Conservation (phyloP, 768 basidiomycete species). For the Leccinum subgranulosum region DNA sequence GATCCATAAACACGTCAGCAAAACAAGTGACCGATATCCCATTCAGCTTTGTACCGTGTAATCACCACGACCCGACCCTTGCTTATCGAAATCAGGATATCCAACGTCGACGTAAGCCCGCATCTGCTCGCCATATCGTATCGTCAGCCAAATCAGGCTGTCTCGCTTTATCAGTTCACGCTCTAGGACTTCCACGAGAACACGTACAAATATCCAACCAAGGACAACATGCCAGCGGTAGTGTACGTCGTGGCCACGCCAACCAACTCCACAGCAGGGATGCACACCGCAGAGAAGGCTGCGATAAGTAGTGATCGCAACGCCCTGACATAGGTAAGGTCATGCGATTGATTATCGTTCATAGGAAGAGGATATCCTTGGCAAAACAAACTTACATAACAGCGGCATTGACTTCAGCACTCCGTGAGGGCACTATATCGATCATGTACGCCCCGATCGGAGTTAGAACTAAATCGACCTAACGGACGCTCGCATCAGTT, state of each 20-base stretch:
- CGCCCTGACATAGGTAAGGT: constrained; percentile 5
- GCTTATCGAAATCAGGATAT: constrained; percentile 36
- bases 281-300: constrained; percentile 10
- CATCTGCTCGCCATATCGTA: constrained; percentile 55
- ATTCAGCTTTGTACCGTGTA: not conserved
- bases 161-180: not conserved
- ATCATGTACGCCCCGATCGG: constrained; percentile 57
- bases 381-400: constrained; percentile 36
- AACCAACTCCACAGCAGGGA: constrained; percentile 46
- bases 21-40: not conserved
- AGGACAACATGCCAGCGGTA: constrained; percentile 42
- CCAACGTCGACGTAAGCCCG: constrained; percentile 56
- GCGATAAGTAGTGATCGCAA: constrained; percentile 23
- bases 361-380: constrained; percentile 16
- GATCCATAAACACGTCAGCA: not conserved
- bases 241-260: constrained; percentile 52
- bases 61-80: not conserved
- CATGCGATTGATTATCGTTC: not conserved
- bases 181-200: not conserved
- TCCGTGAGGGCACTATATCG: constrained; percentile 56
- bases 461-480: constrained; percentile 58
- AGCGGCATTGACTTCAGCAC: constrained; percentile 62
- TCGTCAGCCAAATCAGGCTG: constrained; percentile 51
- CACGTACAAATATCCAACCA: constrained; percentile 53
- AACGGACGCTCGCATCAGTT: not conserved